Evolutionary conservation across 495 filamentous ascomycete genomes (phyloP).

Genomic region (Astrothelium subdiscretum): DNA sequence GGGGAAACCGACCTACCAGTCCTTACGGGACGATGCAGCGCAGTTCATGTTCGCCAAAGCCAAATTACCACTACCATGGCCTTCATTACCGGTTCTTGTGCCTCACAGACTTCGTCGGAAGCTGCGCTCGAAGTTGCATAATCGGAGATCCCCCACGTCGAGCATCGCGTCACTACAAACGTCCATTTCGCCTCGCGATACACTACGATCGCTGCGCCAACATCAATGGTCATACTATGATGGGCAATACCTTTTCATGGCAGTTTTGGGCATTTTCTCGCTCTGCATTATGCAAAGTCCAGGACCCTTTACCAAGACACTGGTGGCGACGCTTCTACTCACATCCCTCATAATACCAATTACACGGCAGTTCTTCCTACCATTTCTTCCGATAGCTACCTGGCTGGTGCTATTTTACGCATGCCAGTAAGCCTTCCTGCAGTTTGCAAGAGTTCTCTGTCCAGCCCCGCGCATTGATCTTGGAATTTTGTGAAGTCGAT

Average conservation of each 20-base stretch:
- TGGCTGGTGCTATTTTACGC: conserved; percentile 85
- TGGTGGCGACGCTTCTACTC: conserved; percentile 51
- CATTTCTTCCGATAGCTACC: conserved; percentile 68
- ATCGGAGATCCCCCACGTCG: conserved; percentile 56
- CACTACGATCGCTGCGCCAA: conserved; percentile 55
- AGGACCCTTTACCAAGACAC: conserved; percentile 59
- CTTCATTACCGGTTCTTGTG: conserved; percentile 41
- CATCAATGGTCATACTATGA: conserved; percentile 81
- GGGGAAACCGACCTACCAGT: conserved; percentile 17
- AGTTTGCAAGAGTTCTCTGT: neutral
- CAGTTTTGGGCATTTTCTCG: conserved; percentile 66
- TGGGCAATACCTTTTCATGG: conserved; percentile 67
- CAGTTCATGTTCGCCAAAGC: conserved; percentile 19
- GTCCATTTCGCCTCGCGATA: conserved; percentile 65
- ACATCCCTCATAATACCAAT: conserved; percentile 69
- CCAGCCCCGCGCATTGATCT: conserved; percentile 6
- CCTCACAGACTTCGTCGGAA: conserved; percentile 62
- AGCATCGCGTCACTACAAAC: conserved; percentile 67
- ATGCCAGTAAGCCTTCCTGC: conserved; percentile 58
- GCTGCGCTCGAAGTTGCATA: conserved; percentile 60
- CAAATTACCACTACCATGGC: conserved; percentile 26
- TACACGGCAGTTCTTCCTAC: conserved; percentile 83
- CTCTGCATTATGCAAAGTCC: conserved; percentile 67
- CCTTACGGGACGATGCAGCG: conserved; percentile 17
- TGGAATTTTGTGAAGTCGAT: neutral